Evolutionary conservation across 2,329 filamentous ascomycete species (phyloP).

Genomic region (Diaporthe amygdali): DNA sequence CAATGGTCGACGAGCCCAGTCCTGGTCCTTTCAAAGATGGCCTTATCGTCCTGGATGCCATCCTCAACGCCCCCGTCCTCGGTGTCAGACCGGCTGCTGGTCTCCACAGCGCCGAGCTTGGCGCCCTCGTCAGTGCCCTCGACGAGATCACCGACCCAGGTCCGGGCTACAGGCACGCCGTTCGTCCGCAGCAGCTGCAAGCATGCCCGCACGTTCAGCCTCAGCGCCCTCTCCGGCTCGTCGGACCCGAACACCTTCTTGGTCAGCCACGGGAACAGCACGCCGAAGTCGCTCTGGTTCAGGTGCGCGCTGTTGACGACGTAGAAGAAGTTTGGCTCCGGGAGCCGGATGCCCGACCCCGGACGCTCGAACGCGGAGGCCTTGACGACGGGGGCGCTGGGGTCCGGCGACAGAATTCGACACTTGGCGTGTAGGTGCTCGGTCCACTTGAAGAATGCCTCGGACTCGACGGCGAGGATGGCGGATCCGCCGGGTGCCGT

Average conservation of each 20-base stretch:
- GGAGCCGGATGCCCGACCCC: slow-evolving; percentile 44
- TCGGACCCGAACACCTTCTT: slow-evolving; percentile 62
- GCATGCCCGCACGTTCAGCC: slow-evolving; percentile 63
- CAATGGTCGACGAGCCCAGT: slow-evolving; percentile 48
- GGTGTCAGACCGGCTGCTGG: slow-evolving; percentile 1
- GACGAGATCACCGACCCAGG: slow-evolving; percentile 54
- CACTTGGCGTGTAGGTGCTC: slow-evolving; percentile 75
- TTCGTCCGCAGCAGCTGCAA: slow-evolving; percentile 61
- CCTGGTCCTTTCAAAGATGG: slow-evolving; percentile 53
- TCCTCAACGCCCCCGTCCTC: slow-evolving; percentile 35
- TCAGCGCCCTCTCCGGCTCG: slow-evolving; percentile 62
- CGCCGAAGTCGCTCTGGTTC: slow-evolving; percentile 82
- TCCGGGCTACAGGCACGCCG: slow-evolving; percentile 53
- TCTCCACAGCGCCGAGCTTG: slow-evolving; percentile 31
- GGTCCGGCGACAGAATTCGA: slow-evolving; percentile 64
- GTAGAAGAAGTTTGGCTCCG: slow-evolving; percentile 75
- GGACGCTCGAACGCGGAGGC: slow-evolving; percentile 47
- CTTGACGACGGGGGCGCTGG: slow-evolving; percentile 47
- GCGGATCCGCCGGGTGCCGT: slow-evolving; percentile 60
- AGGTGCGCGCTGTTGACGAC: slow-evolving; percentile 77
- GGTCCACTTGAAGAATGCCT: slow-evolving; percentile 80
- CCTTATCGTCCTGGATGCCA: slow-evolving; percentile 52
- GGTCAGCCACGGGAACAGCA: slow-evolving; percentile 77
- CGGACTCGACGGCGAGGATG: slow-evolving; percentile 74
- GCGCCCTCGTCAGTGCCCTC: slow-evolving; percentile 50